phyloP scores from a whole-genome alignment of 768 basidiomycete genomes.

The Collybia sordida region DNA sequence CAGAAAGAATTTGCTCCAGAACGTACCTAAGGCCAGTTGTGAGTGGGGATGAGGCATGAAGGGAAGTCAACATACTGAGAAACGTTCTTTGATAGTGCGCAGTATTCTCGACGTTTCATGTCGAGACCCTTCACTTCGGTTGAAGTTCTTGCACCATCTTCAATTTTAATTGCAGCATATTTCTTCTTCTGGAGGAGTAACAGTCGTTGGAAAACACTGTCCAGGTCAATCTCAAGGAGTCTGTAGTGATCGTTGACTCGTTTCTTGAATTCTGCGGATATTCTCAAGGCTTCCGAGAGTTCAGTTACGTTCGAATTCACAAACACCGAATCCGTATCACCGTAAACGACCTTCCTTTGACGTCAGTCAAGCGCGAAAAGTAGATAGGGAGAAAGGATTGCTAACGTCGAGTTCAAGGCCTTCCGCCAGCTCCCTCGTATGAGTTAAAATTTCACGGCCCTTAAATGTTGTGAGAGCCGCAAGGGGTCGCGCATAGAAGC shows the following conservation, averaged over 20 bases:
- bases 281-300: conserved; percentile 85
- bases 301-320: conserved; percentile 94
- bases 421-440: conserved; percentile 91
- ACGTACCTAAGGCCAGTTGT: conserved; percentile 62
- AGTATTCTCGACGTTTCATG: conserved; percentile 99
- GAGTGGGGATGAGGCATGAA: not conserved
- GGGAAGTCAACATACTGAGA: conserved; percentile 67
- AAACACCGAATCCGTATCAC: conserved; percentile 98
- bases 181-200: conserved; percentile 98
- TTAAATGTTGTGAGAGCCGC: conserved; percentile 97
- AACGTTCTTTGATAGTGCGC: conserved; percentile 84
- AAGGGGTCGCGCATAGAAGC: conserved; percentile 96
- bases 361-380: not conserved
- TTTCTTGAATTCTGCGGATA: conserved; percentile 91
- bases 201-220: conserved; percentile 90
- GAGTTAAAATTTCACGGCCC: conserved; percentile 94
- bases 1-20: conserved; percentile 87
- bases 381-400: not conserved
- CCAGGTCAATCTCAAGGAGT: conserved; percentile 95
- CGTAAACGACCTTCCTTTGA: conserved; percentile 85
- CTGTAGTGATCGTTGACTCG: conserved; percentile 95
- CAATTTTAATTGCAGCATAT: conserved; percentile 95
- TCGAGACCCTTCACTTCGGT: conserved; percentile 96
- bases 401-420: conserved; percentile 85
- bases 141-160: conserved; percentile 73